phyloP scores from a whole-genome alignment of 805 yeast species.

The Candida adriatica region DNA sequence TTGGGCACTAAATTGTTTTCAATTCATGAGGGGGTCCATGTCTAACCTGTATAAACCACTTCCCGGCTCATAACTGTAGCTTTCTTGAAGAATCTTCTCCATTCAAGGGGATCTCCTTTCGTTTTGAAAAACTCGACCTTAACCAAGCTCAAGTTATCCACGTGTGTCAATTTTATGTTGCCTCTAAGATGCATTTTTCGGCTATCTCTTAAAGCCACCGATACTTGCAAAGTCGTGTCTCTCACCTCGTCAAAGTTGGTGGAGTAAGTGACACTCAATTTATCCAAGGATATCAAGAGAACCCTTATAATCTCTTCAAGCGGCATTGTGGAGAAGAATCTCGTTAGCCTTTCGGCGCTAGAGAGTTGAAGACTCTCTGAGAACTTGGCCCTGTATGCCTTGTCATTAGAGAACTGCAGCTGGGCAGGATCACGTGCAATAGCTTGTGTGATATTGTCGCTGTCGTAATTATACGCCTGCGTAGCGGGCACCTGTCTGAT shows the following conservation, averaged over 20 bases:
- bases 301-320: slow-evolving; percentile 36
- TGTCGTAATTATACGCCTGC: slow-evolving; percentile 34
- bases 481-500: slow-evolving; percentile 28
- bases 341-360: slow-evolving; percentile 35
- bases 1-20: no score
- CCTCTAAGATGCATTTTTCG: slow-evolving; percentile 41
- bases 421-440: slow-evolving; percentile 46
- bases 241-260: slow-evolving; percentile 12
- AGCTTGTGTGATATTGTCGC: slow-evolving; percentile 28
- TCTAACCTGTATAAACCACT: slow-evolving; percentile 40
- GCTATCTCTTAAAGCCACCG: slow-evolving; percentile 36
- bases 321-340: slow-evolving; percentile 42
- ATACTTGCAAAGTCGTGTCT: slow-evolving; percentile 12
- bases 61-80: slow-evolving; percentile 52
- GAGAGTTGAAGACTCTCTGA: slow-evolving; percentile 2
- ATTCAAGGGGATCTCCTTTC: slow-evolving; percentile 65
- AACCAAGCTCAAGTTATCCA: slow-evolving; percentile 33
- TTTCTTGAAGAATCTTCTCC: slow-evolving; percentile 61
- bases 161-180: slow-evolving; percentile 33
- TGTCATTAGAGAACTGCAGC: slow-evolving; percentile 35
- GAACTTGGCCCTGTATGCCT: no score
- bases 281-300: slow-evolving; percentile 34
- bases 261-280: slow-evolving; percentile 32
- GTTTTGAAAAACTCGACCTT: slow-evolving; percentile 48
- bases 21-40: no score